Conservation (phyloP, 305 asterid species). For the Solanum hybrid region DNA sequence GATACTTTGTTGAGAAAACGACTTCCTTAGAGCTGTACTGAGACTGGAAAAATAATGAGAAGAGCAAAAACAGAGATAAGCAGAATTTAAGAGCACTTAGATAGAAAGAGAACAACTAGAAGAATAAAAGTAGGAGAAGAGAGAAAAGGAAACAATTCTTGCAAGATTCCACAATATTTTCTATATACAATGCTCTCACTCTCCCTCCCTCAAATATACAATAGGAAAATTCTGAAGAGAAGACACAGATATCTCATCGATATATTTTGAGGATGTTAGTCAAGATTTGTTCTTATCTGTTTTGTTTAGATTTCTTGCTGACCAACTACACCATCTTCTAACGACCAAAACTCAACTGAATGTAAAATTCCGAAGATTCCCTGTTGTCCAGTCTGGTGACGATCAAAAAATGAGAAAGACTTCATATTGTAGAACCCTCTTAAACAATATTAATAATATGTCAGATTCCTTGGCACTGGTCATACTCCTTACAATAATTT, state of each 20-base stretch:
- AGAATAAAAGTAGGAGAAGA: neutral
- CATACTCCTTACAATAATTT: neutral
- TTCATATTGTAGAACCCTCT: neutral
- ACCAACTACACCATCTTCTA: neutral
- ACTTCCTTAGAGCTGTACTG: neutral
- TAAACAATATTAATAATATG: neutral
- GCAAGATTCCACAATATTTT: neutral
- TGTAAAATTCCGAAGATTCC: neutral
- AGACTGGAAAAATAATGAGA: neutral
- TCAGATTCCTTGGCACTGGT: neutral
- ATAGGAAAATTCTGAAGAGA: neutral
- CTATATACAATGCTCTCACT: neutral
- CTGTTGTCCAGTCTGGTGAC: neutral
- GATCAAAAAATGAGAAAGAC: neutral
- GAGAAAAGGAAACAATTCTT: neutral
- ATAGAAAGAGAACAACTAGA: neutral
- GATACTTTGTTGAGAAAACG: neutral
- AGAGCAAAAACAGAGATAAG: neutral
- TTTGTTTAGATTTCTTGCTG: neutral
- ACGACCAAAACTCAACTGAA: neutral
- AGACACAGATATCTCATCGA: neutral
- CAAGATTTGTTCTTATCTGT: neutral
- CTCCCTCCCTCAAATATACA: neutral
- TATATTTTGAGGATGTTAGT: neutral
- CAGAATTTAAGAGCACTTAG: neutral